These are phyloP conservation scores for Melanomma pulvis-pyrius DNA, from an alignment of 495 filamentous ascomycete species.

Conservation along the genomic window DNA sequence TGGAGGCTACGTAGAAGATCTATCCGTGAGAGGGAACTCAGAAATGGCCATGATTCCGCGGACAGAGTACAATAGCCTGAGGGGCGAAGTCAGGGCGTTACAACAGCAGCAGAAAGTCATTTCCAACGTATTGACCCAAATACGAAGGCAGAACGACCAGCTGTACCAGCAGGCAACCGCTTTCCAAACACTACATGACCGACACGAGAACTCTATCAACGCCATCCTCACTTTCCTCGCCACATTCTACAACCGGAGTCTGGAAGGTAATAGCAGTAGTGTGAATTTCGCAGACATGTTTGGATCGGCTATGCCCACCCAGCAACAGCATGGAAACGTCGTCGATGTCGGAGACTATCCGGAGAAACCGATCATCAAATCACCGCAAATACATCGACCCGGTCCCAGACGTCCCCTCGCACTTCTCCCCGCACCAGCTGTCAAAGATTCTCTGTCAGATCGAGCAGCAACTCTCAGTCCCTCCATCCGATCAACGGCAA, in stretches of 20 bases:
- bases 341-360: constrained; percentile 45
- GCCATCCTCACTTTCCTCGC: constrained; percentile 96
- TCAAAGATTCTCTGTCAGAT: constrained; percentile 24
- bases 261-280: constrained; percentile 57
- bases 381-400: constrained; percentile 36
- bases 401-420: constrained; percentile 36
- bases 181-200: constrained; percentile 88
- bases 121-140: constrained; percentile 71
- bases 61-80: constrained; percentile 75
- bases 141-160: constrained; percentile 82
- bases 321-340: constrained; percentile 45
- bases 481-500: constrained; percentile 31
- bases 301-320: constrained; percentile 43
- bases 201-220: constrained; percentile 97
- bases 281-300: constrained; percentile 48
- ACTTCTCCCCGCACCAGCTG: constrained; percentile 41
- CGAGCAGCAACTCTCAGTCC: constrained; percentile 31
- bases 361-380: constrained; percentile 32
- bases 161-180: constrained; percentile 86
- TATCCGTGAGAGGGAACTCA: constrained; percentile 50
- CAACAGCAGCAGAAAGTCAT: constrained; percentile 85
- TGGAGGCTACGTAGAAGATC: constrained; percentile 29
- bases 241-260: constrained; percentile 86
- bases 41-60: constrained; percentile 60
- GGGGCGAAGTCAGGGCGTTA: constrained; percentile 76